phyloP scores from a whole-genome alignment of 75 land plant genomes.

The Picea glauca region DNA sequence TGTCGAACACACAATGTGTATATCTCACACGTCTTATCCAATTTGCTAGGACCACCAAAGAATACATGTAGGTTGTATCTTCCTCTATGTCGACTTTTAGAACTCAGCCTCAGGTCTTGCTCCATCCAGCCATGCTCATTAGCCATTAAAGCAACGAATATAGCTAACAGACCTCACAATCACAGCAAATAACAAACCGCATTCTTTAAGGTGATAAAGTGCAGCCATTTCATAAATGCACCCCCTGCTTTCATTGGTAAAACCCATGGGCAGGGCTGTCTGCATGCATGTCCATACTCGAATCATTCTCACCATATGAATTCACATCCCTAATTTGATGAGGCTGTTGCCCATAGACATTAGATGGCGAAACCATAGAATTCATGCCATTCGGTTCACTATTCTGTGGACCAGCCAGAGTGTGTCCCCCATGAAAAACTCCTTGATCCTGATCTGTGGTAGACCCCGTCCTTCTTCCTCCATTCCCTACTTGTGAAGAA shows the following conservation, averaged over 20 bases:
- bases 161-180: background rate
- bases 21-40: conserved; percentile 3
- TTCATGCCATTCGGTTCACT: background rate
- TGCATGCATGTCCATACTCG: conserved; percentile 67
- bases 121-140: background rate
- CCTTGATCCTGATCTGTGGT: conserved; percentile 13
- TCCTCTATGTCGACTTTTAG: background rate
- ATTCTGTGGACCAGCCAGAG: conserved; percentile 15
- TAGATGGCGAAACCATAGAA: conserved; percentile 2
- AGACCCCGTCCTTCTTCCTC: conserved; percentile 25
- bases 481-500: conserved; percentile 15
- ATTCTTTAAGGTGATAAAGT: conserved; percentile 1
- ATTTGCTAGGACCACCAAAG: background rate
- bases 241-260: background rate
- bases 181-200: background rate
- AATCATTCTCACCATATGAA: conserved; percentile 39
- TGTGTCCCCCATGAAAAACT: conserved; percentile 14
- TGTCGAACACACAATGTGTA: conserved; percentile 3
- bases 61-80: conserved; percentile 4
- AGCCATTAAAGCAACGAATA: background rate
- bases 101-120: background rate
- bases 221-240: background rate
- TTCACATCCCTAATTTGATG: conserved; percentile 36
- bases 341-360: conserved; percentile 14
- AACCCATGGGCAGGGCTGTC: conserved; percentile 46